These are phyloP conservation scores for Yarrowia bubula DNA, from an alignment of 805 yeast genomes.

Conservation along the genomic window DNA sequence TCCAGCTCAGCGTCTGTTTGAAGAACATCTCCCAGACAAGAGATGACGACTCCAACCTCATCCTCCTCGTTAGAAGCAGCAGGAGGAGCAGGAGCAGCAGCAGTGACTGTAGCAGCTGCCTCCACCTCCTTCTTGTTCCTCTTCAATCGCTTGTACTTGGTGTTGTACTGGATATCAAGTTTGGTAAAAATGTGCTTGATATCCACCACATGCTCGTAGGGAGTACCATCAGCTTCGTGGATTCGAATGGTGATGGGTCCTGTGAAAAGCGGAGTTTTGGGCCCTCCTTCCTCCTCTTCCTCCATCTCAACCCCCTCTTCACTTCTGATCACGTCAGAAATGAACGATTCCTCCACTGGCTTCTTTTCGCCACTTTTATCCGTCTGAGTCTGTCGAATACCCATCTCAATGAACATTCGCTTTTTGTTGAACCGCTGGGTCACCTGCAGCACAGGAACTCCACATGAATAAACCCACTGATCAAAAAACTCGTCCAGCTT, in stretches of 20 bases:
- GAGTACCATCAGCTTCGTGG: constrained; percentile 98
- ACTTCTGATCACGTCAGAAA: constrained; percentile 44
- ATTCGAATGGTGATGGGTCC: constrained; percentile 97
- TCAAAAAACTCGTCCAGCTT: constrained; percentile 78
- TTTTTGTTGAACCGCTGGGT: constrained; percentile 93
- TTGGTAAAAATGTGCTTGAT: constrained; percentile 80
- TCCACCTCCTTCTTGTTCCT: constrained; percentile 49
- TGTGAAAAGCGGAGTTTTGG: constrained; percentile 48
- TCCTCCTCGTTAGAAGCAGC: constrained; percentile 38
- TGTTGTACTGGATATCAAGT: constrained; percentile 90
- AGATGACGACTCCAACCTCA: constrained; percentile 44
- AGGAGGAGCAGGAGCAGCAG: constrained; percentile 19
- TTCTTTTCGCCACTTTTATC: constrained; percentile 46
- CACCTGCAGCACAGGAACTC: constrained; percentile 83
- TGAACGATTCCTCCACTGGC: constrained; percentile 36
- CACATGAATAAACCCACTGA: constrained; percentile 90
- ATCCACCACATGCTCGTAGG: constrained; percentile 95
- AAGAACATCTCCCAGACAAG: constrained; percentile 76
- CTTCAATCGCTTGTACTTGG: constrained; percentile 81
- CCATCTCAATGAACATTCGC: constrained; percentile 90
- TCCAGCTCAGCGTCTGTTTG: constrained; percentile 56
- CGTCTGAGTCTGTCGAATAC: constrained; percentile 82
- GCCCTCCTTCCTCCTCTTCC: constrained; percentile 16
- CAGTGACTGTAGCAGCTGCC: not conserved
- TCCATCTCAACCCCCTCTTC: constrained; percentile 30